Evolutionary conservation across 164 flowering plant genomes (phyloP), one percentile per base, ranked within the genome.

Genomic region (Macadamia integrifolia): DNA sequence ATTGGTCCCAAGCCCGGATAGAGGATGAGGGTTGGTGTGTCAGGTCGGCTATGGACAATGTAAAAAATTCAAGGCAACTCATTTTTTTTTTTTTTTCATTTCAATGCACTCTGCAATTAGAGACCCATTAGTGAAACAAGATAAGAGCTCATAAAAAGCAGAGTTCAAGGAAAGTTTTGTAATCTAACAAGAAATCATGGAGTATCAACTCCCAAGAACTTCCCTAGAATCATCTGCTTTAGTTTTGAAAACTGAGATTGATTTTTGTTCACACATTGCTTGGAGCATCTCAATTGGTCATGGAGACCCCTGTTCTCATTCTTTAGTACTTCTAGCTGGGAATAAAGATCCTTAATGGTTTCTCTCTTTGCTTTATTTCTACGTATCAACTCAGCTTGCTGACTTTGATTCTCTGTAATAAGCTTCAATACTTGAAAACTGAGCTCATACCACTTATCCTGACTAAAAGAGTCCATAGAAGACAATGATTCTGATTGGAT

Each of bases 321-420:
- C 60, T n/a, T 71, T 28, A 77, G 40, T 49, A 60, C 55, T 12
- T 75, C 63, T 7, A 81, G 57, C 71, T 76, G 70, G 12, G 44
- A 58, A 61, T 64, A 56, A 15, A 83, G 80, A 15, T 70, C 74
- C 68, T 76, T 79, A 14, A 84, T 82, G 40, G 68, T 53, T 49
- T 69, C 66, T 65, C 81, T 81, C 67, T 84, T 84, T 69, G 80
- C 81, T 7, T 78, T 78, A 52, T 84, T 82, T 61, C 86, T 76
- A 60, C 66, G 80, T 58, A 83, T 72, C 75, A 85, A 69, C 77
- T 82, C 84, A 0, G 65, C 71, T 32, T 83, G 86, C 43, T 75
- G 78, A 71, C 68, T 67, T 50, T 72, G 61, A 69, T 76, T 79
- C 35, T 86, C 84, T 67, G 76, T 82, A 61, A 84, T 64, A 7